Conservation (phyloP, 2,329 filamentous ascomycete genomes). For the Penicillium digitatum region DNA sequence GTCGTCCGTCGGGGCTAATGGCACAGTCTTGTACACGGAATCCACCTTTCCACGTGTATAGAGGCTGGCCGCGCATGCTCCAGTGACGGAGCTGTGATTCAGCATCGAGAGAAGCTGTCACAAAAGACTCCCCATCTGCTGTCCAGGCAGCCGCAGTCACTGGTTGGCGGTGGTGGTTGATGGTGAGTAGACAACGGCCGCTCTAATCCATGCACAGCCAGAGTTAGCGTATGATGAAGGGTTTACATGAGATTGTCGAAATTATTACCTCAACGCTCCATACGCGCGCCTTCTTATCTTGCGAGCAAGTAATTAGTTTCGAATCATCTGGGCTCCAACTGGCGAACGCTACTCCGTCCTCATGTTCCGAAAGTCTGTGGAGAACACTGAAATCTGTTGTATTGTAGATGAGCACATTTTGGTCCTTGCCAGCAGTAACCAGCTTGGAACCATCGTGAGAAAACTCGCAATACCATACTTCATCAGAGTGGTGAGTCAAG, state of each 20-base stretch:
- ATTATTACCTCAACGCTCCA: conserved; percentile 64
- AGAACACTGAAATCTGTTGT: conserved; percentile 64
- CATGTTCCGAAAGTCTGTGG: conserved; percentile 62
- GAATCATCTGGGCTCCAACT: conserved; percentile 90
- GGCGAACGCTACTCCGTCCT: conserved; percentile 69
- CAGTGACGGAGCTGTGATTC: conserved; percentile 66
- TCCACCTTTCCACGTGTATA: conserved; percentile 64
- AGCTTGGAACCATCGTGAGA: conserved; percentile 80
- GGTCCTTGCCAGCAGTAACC: conserved; percentile 75
- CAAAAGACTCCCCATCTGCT: conserved; percentile 69
- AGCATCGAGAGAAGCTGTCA: conserved; percentile 72
- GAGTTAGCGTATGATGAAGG: conserved; percentile 8
- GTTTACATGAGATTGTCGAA: neutral
- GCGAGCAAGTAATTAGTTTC: conserved; percentile 77
- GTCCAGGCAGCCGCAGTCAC: conserved; percentile 91
- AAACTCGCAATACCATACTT: conserved; percentile 90
- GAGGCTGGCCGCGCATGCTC: conserved; percentile 58
- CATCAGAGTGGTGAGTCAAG: conserved; percentile 68
- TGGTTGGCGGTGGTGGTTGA: conserved; percentile 72
- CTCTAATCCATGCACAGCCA: conserved; percentile 45
- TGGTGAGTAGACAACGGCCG: conserved; percentile 59
- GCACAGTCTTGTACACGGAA: conserved; percentile 80
- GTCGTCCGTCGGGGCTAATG: conserved; percentile 74
- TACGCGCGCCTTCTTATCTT: conserved; percentile 67
- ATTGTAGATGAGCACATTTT: conserved; percentile 76